Base-by-base conservation (phyloP, 306 rosid species). In the Casuarina cunninghamiana region DNA sequence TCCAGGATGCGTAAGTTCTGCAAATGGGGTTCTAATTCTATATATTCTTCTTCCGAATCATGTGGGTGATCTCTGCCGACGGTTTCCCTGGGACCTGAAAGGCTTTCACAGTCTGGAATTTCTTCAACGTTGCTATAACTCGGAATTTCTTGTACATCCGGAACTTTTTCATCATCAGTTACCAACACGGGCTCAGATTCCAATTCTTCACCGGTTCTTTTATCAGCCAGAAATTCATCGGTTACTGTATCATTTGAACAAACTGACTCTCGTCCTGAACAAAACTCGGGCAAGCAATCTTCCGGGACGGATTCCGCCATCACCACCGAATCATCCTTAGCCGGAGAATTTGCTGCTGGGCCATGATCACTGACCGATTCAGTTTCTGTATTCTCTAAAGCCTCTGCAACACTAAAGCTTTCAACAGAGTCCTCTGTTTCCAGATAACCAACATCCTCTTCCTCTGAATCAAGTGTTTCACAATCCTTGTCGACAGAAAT, bases 211-310 rank as follows among this genome's bases (percentile, higher is more conserved):
- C 61, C 37, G 39, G 37, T 75, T 15, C 61, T 81, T 37, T 82
- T 72, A 13, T 75, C 46, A 50, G 73, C 86, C 44, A 83, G 74
- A 84, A 86, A 74, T 62, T 86, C 79, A 53, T 72, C 80, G 5
- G 63, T 11, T 68, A 84, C 43, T 57, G 88, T 78, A 73, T 81
- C 87, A 74, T 57, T 77, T 42, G 81, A 83, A 80, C 69, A 26
- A 38, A 80, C 63, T 73, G 91, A 81, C 39, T 84, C 91, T 66
- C 86, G 78, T 54, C 83, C 85, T 9, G 85, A 83, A 72, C 79
- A 88, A 11, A 79, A 80, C 60, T 70, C 48, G 39, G 69, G 32
- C 16, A 85, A 80, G 45, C 61, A 79, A 73, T 79, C 90, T 38
- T 83, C 76, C 60, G 73, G 83, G 73, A 69, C 60, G 26, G 83